Base-by-base conservation (phyloP, 805 yeast genomes). In the Blastobotrys robertii region DNA sequence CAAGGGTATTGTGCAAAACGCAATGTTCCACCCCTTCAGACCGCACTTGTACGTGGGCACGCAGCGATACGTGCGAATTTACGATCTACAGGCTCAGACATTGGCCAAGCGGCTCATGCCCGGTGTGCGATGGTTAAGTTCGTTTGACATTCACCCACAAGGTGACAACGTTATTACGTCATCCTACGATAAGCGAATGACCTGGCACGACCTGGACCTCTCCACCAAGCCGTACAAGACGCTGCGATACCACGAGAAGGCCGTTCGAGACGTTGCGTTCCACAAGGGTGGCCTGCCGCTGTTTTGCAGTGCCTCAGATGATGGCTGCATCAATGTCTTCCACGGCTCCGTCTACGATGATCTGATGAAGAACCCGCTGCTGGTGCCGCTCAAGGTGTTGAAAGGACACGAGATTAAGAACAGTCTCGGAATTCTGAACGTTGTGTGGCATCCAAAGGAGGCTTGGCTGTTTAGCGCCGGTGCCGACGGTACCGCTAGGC, bases 391-490 rank as follows among this genome's bases (percentile, higher is more conserved):
- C 65, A 92, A 92, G 76, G 87, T 88, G 59, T 71, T 92, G 59
- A 77, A 81, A 36, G 98, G 97, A 8, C 98, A 92, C 65, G 79
- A 81, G 60, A 73, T 86, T 38, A 68, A 77, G 14, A 76, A 76
- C 53, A 81, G 83, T 57, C 67, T 92, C 44, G 98, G 98, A 58
- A 94, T 92, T 11, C 70, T 92, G 58, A 82, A 79, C 58, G 75
- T 83, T 39, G 76, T 76, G 39, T 92, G 98, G 98, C 98, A 92
- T 71, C 97, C 97, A 51, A 79, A 81, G 55, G 97, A 92, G 66
- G 96, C 98, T 0, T 92, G 98, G 98, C 71, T 92, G 58, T 87
- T 92, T 63, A 81, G 92, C 59, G 85, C 95, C 8, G 98, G 97
- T 55, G 97, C 97, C 15, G 98, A 92, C 65, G 86, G 94, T 47